Evolutionary conservation across 805 yeast genomes (phyloP), one percentile per base, ranked within the genome.

Genomic region (Sugiyamaella marilandica): DNA sequence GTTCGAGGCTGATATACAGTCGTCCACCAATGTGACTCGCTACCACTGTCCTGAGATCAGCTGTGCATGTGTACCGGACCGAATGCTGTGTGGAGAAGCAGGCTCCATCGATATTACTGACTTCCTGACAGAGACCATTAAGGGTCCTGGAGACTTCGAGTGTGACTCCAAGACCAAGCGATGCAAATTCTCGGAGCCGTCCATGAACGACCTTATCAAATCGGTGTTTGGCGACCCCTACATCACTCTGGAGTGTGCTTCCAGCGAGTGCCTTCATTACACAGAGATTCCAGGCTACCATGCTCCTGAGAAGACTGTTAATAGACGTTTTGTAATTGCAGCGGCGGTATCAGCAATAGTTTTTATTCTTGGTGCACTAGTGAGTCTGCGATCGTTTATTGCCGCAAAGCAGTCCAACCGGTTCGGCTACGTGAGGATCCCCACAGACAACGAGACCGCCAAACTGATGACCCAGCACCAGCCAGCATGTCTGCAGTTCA

Each of bases 91-190:
- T 74, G 99, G 99, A 35, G 86, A 89, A 62, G 78, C 81, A 8
- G 98, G 98, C 1, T 89, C 97, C 1, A 90, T 94, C 59, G 97
- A 94, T 69, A 87, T 94, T 31, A 84, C 95, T 0, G 98, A 92
- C 52, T 94, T 95, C 68, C 75, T 94, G 55, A 82, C 90, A 1
- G 94, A 91, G 65, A 87, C 96, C 4, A 90, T 94, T 55, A 74
- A 73, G 36, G 99, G 99, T 1, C 99, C 99, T 0, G 99, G 96
- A 32, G 91, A 86, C 57, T 90, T 94, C 63, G 71, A 81, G 2
- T 94, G 99, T 71, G 87, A 89, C 66, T 67, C 87, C 19, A 67
- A 70, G 5, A 66, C 77, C 13, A 79, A 75, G 41, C 70, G 74
- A 45, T 94, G 99, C 71, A 75, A 75, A 45, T 94, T 94, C 63